Percentiles rank a stretch among this genome's conserved stretches.
These are phyloP conservation scores for Cladosporium cucumerinum DNA, from an alignment of 2,329 filamentous ascomycete genomes.

Conservation along the genomic window DNA sequence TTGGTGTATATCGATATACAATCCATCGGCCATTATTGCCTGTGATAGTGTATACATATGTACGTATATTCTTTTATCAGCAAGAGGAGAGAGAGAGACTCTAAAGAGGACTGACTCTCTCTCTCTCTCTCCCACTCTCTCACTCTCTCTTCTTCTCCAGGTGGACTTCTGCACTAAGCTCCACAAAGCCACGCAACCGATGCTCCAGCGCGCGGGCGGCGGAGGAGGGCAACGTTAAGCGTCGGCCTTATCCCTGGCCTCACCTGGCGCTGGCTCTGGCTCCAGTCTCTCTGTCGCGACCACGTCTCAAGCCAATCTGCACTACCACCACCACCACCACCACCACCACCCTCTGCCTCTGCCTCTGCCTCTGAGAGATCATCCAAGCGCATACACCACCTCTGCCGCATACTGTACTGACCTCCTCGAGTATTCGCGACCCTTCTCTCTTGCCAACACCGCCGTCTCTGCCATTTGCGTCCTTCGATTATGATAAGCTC, in stretches of 20 bases:
- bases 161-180: not conserved
- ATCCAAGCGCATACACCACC: not conserved
- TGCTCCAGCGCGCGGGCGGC: not conserved
- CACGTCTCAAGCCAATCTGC: conserved; percentile 4
- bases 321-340: not conserved
- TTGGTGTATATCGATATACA: not conserved
- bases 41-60: not conserved
- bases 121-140: not conserved
- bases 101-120: not conserved
- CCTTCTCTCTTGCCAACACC: not conserved
- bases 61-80: not conserved
- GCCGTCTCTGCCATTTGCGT: not conserved
- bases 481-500: conserved; percentile 14
- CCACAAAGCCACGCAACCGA: conserved; percentile 14
- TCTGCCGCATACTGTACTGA: not conserved
- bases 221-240: not conserved
- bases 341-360: not conserved
- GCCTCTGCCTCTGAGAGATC: not conserved
- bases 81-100: not conserved
- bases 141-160: not conserved
- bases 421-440: not conserved
- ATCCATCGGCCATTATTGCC: not conserved
- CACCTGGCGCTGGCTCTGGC: not conserved
- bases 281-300: conserved; percentile 6
- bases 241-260: conserved; percentile 8